phyloP scores from a whole-genome alignment of 2,329 filamentous ascomycete species.

The Aspergillus sp. region DNA sequence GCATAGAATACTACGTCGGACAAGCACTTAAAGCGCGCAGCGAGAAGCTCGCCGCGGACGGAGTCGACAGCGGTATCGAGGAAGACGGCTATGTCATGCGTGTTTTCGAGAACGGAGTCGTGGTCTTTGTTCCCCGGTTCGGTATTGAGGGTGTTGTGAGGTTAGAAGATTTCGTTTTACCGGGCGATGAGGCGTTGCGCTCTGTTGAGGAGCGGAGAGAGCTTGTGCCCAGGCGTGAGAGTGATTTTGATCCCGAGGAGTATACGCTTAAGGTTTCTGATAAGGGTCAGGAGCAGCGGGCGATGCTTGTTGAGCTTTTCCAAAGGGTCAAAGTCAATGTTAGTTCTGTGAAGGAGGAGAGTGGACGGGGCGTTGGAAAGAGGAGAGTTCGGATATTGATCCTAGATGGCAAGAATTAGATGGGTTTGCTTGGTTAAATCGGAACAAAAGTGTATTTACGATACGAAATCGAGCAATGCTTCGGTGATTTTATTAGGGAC shows the following conservation, averaged over 20 bases:
- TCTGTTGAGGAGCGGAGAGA: constrained; percentile 34
- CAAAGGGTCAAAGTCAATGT: constrained; percentile 87
- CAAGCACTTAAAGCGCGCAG: constrained; percentile 82
- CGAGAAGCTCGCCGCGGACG: constrained; percentile 40
- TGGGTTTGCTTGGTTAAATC: neutral
- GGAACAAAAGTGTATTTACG: neutral
- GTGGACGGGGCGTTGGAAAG: constrained; percentile 76
- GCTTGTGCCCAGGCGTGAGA: constrained; percentile 59
- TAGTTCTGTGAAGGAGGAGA: constrained; percentile 86
- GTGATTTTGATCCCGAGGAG: constrained; percentile 79
- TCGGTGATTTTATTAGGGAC: neutral
- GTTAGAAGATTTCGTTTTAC: constrained; percentile 75
- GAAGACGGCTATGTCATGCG: constrained; percentile 97
- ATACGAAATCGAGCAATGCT: neutral
- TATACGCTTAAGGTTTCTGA: constrained; percentile 69
- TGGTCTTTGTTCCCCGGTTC: constrained; percentile 92
- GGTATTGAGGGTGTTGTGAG: constrained; percentile 92
- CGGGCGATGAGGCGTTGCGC: constrained; percentile 50
- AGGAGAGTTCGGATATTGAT: constrained; percentile 58
- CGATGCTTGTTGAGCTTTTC: constrained; percentile 74
- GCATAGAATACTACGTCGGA: constrained; percentile 96
- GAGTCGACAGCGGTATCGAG: constrained; percentile 53
- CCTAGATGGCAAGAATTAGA: constrained; percentile 26
- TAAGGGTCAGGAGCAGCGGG: constrained; percentile 43
- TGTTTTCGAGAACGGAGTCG: constrained; percentile 95